Evolutionary conservation across 1,284 basidiomycete species (phyloP).

Genomic region (Phenoliferia sp.): DNA sequence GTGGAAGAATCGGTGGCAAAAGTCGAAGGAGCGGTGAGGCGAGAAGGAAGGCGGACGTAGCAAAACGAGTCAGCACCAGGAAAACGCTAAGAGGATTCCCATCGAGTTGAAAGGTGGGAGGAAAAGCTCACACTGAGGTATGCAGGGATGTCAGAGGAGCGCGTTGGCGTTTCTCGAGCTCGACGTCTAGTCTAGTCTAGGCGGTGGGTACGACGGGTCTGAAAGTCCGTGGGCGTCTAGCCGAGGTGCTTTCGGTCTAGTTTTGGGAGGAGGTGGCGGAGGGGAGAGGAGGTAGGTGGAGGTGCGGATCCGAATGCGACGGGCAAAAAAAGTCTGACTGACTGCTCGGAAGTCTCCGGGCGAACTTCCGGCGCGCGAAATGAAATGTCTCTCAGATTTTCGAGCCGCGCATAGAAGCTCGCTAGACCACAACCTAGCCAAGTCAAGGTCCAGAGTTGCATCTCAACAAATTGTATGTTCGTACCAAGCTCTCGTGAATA

Average conservation of each 20-base stretch:
- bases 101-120: background rate
- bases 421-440: too few species aligned
- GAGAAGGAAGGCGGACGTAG: background rate
- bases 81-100: background rate
- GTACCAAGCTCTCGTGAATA: too few species aligned
- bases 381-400: too few species aligned
- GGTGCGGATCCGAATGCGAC: too few species aligned
- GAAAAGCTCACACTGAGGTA: background rate
- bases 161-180: background rate
- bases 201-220: background rate
- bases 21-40: background rate
- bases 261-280: background rate
- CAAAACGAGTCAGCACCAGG: background rate
- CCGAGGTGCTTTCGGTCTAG: constrained; percentile 6
- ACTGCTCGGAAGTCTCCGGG: too few species aligned
- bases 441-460: too few species aligned
- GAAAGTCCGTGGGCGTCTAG: background rate
- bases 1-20: background rate
- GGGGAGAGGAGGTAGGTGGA: background rate
- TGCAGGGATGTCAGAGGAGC: background rate
- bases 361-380: too few species aligned
- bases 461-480: too few species aligned
- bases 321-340: too few species aligned
- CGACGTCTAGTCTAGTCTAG: background rate
- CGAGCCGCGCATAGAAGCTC: too few species aligned